Evolutionary conservation across 1,139 yeast genomes (phyloP).

Genomic region (Magnusiomyces suaveolens): DNA sequence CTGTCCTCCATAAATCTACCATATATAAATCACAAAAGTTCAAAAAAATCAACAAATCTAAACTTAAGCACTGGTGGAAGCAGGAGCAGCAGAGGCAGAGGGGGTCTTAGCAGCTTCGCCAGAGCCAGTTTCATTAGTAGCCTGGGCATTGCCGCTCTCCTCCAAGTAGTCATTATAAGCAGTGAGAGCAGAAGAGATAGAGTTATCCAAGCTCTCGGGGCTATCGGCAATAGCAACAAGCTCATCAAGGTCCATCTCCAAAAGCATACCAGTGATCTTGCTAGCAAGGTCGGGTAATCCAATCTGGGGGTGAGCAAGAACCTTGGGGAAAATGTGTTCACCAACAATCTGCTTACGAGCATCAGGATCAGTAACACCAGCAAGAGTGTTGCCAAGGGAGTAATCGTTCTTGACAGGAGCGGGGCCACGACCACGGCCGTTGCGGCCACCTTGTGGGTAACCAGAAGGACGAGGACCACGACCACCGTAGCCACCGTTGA

Average conservation of each 20-base stretch:
- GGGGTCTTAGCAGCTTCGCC: constrained; percentile 11
- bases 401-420: constrained; percentile 17
- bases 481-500: constrained; percentile 31
- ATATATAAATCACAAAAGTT: no score
- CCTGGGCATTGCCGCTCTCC: constrained; percentile 14
- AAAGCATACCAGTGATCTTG: constrained; percentile 98
- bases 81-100: constrained; percentile 9
- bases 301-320: constrained; percentile 75
- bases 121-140: constrained; percentile 9
- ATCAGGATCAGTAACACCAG: constrained; percentile 43
- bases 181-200: constrained; percentile 88
- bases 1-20: not conserved
- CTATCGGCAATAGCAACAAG: constrained; percentile 75
- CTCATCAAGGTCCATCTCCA: constrained; percentile 90
- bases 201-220: constrained; percentile 80
- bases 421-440: constrained; percentile 19
- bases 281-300: constrained; percentile 94
- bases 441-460: constrained; percentile 25
- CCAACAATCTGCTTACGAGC: constrained; percentile 96
- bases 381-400: constrained; percentile 29
- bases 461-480: constrained; percentile 17
- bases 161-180: constrained; percentile 42
- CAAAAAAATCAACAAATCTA: no score
- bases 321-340: constrained; percentile 94
- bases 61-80: not conserved